Percentiles rank a stretch among this genome's conserved stretches.
phyloP scores from a whole-genome alignment of 352 stramenopile species.

The Phytophthora colocasiae region DNA sequence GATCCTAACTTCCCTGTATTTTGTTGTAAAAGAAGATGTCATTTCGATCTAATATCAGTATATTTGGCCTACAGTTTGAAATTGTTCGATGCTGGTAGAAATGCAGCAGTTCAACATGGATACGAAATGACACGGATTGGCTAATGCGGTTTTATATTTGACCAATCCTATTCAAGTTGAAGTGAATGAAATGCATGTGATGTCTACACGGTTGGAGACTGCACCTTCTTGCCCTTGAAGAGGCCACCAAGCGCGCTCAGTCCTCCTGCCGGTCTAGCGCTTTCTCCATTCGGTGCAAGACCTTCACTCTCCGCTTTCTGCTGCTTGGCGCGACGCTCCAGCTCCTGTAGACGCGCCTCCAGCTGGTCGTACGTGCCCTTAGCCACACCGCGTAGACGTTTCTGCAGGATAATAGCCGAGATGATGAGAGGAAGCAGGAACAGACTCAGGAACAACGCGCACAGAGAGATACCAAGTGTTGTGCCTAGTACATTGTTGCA shows the following conservation, averaged over 20 bases:
- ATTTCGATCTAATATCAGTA: too few relatives aligned
- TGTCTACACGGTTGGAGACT: constrained; percentile 10
- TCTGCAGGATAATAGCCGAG: constrained; percentile 77
- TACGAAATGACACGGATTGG: constrained; percentile 14
- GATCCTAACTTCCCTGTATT: too few relatives aligned
- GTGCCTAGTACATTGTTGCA: constrained; percentile 81
- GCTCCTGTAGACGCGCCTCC: constrained; percentile 69
- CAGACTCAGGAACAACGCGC: constrained; percentile 76
- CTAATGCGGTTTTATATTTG: constrained; percentile 11
- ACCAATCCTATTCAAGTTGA: constrained; percentile 21
- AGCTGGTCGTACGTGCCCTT: constrained; percentile 85
- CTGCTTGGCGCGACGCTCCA: constrained; percentile 68
- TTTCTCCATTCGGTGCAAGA: constrained; percentile 9
- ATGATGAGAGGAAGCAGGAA: constrained; percentile 82
- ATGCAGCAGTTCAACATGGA: constrained; percentile 26
- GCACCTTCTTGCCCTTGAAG: constrained; percentile 43
- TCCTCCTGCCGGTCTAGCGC: constrained; percentile 11
- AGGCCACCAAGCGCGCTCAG: constrained; percentile 32
- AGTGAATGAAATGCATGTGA: constrained; percentile 2
- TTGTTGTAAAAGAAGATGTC: too few relatives aligned
- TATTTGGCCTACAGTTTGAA: too few relatives aligned
- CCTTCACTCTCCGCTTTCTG: constrained; percentile 36
- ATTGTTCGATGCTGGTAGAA: constrained; percentile 19
- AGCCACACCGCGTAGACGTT: constrained; percentile 76
- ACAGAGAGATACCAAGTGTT: constrained; percentile 80